Percentiles rank a stretch among this genome's conserved stretches.
Evolutionary conservation across 2,329 filamentous ascomycete species (phyloP).

Genomic region (Phoma sp.): DNA sequence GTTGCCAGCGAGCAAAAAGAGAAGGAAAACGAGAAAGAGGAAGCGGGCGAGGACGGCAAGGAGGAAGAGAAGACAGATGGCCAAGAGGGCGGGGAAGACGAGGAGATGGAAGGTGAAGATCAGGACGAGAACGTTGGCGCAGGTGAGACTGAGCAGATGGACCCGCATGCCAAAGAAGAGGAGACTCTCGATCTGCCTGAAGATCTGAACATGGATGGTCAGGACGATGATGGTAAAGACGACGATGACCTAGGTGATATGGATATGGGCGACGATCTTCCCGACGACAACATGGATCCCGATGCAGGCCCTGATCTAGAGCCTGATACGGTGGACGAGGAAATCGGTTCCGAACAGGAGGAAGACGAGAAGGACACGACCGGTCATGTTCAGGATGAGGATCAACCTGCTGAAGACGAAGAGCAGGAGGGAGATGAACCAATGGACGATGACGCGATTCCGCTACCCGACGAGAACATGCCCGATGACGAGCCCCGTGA

Average conservation of each 20-base stretch:
- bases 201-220: constrained; percentile 80
- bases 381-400: constrained; percentile 45
- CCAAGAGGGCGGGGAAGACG: constrained; percentile 63
- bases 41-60: constrained; percentile 63
- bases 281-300: constrained; percentile 41
- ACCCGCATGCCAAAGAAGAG: constrained; percentile 80
- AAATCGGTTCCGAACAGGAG: constrained; percentile 41
- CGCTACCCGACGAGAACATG: constrained; percentile 57
- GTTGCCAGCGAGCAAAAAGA: constrained; percentile 56
- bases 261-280: constrained; percentile 45
- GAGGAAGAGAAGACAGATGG: constrained; percentile 67
- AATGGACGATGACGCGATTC: constrained; percentile 47
- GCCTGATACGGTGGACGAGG: constrained; percentile 43
- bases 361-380: constrained; percentile 45
- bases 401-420: constrained; percentile 54
- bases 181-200: constrained; percentile 84
- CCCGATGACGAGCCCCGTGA: constrained; percentile 55
- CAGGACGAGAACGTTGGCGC: constrained; percentile 67
- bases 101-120: constrained; percentile 63
- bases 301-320: constrained; percentile 36
- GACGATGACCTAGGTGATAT: constrained; percentile 51
- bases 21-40: constrained; percentile 55
- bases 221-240: constrained; percentile 64
- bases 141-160: constrained; percentile 69
- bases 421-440: constrained; percentile 57